Conservation (phyloP, 768 basidiomycete species). For the Collybiopsis confluens region DNA sequence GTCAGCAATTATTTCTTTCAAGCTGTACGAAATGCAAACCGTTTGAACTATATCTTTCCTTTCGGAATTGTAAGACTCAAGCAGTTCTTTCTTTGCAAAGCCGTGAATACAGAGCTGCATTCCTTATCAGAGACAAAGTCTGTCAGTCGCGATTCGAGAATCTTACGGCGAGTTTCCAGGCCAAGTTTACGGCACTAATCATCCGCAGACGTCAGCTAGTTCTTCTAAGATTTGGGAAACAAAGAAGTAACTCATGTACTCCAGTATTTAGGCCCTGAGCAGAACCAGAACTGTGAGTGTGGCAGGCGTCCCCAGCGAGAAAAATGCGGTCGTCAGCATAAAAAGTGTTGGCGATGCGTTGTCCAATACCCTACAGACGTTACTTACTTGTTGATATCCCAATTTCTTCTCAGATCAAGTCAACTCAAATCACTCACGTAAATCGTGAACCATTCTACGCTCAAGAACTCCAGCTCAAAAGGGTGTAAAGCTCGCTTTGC, state of each 20-base stretch:
- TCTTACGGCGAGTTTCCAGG: conserved; percentile 13
- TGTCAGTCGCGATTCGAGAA: not conserved
- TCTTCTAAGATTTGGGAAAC: not conserved
- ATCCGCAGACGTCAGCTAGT: not conserved
- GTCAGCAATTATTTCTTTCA: not conserved
- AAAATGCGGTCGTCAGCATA: conserved; percentile 8
- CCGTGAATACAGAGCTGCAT: conserved; percentile 7
- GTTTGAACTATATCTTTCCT: conserved; percentile 8
- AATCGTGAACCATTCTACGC: conserved; percentile 15
- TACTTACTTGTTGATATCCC: not conserved
- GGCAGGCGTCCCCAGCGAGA: conserved; percentile 13
- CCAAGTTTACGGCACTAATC: conserved; percentile 12
- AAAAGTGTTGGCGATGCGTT: conserved; percentile 11
- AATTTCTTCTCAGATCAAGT: not conserved
- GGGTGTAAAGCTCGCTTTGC: conserved; percentile 13
- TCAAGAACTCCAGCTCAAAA: conserved; percentile 12
- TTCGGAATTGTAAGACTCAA: conserved; percentile 10
- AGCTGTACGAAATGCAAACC: not conserved
- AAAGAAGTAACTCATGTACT: conserved; percentile 8
- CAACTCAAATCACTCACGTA: conserved; percentile 13
- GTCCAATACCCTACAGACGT: conserved; percentile 9
- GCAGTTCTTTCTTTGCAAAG: not conserved
- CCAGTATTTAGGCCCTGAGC: conserved; percentile 14
- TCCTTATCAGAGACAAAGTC: not conserved
- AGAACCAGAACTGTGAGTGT: conserved; percentile 12